phyloP scores from a whole-genome alignment of 2,329 filamentous ascomycete species.

The Stenocarpella maydis region DNA sequence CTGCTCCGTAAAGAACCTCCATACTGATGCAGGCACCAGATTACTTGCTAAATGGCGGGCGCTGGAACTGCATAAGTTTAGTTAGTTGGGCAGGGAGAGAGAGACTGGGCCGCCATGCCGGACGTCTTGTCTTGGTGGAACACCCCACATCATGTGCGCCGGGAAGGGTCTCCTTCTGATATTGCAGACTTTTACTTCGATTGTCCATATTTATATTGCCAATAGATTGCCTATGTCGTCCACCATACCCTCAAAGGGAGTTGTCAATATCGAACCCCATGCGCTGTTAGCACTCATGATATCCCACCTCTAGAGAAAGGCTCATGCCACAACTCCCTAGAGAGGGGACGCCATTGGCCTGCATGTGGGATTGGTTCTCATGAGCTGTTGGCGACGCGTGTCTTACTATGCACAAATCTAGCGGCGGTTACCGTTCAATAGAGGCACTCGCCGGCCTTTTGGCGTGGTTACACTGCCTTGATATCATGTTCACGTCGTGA shows the following conservation, averaged over 20 bases:
- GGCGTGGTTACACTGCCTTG: background rate
- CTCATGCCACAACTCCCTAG: background rate
- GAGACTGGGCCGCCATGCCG: background rate
- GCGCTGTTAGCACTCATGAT: background rate
- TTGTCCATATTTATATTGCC: constrained; percentile 10
- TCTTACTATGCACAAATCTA: background rate
- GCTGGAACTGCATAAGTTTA: background rate
- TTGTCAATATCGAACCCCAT: too few relatives aligned
- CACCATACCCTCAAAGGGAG: background rate
- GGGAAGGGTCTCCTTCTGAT: background rate
- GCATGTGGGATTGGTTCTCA: too few relatives aligned
- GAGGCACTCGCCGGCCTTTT: background rate
- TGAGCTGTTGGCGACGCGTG: background rate
- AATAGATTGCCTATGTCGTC: constrained; percentile 8
- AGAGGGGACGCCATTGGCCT: background rate
- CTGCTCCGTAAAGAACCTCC: background rate
- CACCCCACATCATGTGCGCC: background rate
- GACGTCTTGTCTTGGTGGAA: too few relatives aligned
- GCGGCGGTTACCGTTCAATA: background rate
- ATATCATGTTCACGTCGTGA: background rate
- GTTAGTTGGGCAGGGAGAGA: background rate
- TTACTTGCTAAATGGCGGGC: background rate
- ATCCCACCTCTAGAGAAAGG: too few relatives aligned
- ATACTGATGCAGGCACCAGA: background rate
- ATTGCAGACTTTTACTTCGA: background rate